Base-by-base conservation (phyloP, 2,329 filamentous ascomycete genomes). In the Westerdykella aurantiaca region DNA sequence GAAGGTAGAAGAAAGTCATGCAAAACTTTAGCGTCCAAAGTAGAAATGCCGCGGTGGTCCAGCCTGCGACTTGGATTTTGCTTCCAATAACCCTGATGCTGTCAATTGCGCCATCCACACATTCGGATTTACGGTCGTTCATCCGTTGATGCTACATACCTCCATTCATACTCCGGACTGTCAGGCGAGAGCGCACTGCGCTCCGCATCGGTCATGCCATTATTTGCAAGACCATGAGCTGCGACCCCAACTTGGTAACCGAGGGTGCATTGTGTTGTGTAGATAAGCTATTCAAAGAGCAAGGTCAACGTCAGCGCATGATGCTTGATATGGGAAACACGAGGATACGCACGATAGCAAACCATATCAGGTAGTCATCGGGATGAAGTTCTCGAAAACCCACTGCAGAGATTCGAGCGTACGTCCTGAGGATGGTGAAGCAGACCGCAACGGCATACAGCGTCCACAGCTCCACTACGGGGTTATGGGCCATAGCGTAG, bases 211-310 rank as follows among this genome's bases (percentile, higher is more conserved):
- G 25, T 29, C 25, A 82, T 80, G 44, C 70, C 63, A 50, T 78
- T 79, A 50, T 81, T 81, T 18, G 78, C 75, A 2, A 80, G 61
- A 0, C 77, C 77, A 35, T 70, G 64, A 41, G 71, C 76, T 44
- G 66, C 64, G 12, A 71, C 69, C n/a, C 73, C 72, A 16, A 77
- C 72, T 21, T 66, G 67, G 47, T 78, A 75, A 18, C 70, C 72
- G 13, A 74, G 63, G 11, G 64, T 67, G 0, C 76, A 72, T 57
- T 80, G 73, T 5, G 72, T 57, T 2, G 68, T 66, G 43, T 79
- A 79, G 21, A 78, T 66, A 11, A 74, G 53, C 73, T 77, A 9
- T 12, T 29, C 7, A 9, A 29, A 29, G 4, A 29, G 25, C 25
- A 29, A 12, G 17, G 34, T 23, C 18, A 29, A 18, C 12, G 21